These are phyloP conservation scores for Penicillium decumbens DNA, from an alignment of 2,329 filamentous ascomycete species.

Conservation along the genomic window DNA sequence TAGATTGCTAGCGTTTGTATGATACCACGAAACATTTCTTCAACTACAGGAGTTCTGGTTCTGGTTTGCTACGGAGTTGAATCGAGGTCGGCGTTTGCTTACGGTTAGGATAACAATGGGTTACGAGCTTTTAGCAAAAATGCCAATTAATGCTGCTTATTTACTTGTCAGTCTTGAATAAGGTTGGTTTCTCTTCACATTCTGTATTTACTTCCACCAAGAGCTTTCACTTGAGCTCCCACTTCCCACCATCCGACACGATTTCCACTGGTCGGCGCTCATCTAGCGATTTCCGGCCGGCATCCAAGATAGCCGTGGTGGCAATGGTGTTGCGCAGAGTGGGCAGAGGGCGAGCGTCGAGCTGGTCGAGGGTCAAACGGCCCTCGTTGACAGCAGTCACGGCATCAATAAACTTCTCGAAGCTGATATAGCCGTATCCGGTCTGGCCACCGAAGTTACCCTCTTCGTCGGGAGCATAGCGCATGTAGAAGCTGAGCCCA, in stretches of 20 bases:
- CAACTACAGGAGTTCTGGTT: background rate
- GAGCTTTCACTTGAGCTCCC: slow-evolving; percentile 57
- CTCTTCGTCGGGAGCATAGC: slow-evolving; percentile 88
- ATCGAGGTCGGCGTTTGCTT: slow-evolving; percentile 3
- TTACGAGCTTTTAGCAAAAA: background rate
- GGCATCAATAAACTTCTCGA: slow-evolving; percentile 93
- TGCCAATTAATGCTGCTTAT: background rate
- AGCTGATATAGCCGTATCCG: slow-evolving; percentile 88
- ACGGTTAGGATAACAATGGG: background rate
- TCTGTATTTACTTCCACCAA: background rate
- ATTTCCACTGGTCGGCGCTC: slow-evolving; percentile 76
- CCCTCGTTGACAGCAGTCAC: slow-evolving; percentile 74
- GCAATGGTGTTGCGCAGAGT: slow-evolving; percentile 85
- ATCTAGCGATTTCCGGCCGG: slow-evolving; percentile 77
- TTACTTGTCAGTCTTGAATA: background rate
- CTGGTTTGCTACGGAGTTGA: slow-evolving; percentile 2
- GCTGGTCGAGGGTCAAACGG: slow-evolving; percentile 63
- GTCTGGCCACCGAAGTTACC: slow-evolving; percentile 89
- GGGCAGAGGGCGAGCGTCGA: slow-evolving; percentile 75
- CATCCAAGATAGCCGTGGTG: slow-evolving; percentile 86
- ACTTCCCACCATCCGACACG: slow-evolving; percentile 43
- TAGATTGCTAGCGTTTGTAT: slow-evolving; percentile 13
- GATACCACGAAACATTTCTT: slow-evolving; percentile 22
- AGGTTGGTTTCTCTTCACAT: background rate
- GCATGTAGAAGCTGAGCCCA: slow-evolving; percentile 70